Evolutionary conservation across 345 rosid genomes (phyloP), one percentile per base, ranked within the genome.

Genomic region (Hibiscus syriacus): DNA sequence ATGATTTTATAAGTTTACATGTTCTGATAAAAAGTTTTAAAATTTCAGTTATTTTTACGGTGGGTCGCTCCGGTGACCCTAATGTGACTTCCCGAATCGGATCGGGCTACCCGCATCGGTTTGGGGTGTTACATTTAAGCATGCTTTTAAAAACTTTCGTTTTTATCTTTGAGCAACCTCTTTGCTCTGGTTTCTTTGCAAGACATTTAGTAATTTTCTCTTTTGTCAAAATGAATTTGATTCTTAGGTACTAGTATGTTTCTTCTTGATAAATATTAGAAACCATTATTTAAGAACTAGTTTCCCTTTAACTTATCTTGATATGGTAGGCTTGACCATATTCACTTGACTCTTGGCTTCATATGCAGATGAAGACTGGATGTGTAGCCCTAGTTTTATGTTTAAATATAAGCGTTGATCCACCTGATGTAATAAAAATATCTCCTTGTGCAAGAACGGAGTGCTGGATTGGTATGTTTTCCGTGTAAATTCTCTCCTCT

Each of bases 401-500:
- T 83, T 84, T 95, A 80, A 92, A 95, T 80, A 95, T 95, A 48
- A 85, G 96, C 29, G 97, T 95, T 72, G 99, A 95, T 82, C 99
- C 99, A 22, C 99, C 99, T 1, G 99, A 92, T 84, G 99, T 95
- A 29, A 95, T 95, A 73, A 95, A 95, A 85, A 95, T 95, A 81
- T 88, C 99, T 45, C 98, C 99, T 43, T 95, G 99, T 87, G 98
- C 99, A 67, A 88, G 99, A 84, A 85, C 92, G 88, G 99, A 95
- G 77, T 93, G 98, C 79, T 95, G 99, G 99, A 87, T 86, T 86
- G 99, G 99, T 92, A 66, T 69, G 30, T 66, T 60, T 76, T 78
- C 0, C 16, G 65, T 69, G 66, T 56, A 58, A 62, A 43, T 68
- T 53, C 57, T 48, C 57, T 67, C 38, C 7, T 70, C 19, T 17